Conservation (phyloP, 495 filamentous ascomycete genomes). For the Podospora tetraspora region DNA sequence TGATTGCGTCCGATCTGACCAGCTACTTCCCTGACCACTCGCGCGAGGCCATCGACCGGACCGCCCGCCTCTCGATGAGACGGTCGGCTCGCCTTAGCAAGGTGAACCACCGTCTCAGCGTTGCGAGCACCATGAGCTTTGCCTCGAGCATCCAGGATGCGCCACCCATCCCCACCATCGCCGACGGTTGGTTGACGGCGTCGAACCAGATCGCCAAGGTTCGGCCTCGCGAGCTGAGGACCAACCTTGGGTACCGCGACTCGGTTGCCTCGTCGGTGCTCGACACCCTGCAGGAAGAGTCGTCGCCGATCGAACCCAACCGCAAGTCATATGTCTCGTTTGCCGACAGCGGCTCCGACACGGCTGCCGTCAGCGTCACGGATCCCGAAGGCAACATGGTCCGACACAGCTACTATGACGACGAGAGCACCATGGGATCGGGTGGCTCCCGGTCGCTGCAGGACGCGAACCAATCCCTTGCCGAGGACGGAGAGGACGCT, state of each 20-base stretch:
- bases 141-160: constrained; percentile 83
- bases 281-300: constrained; percentile 80
- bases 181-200: constrained; percentile 80
- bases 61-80: constrained; percentile 82
- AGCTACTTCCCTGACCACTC: constrained; percentile 97
- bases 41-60: constrained; percentile 86
- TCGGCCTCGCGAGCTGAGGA: constrained; percentile 37
- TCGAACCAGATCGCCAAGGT: constrained; percentile 49
- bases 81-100: constrained; percentile 85
- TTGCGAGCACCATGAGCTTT: constrained; percentile 89
- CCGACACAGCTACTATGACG: constrained; percentile 78
- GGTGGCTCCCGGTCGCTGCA: constrained; percentile 52
- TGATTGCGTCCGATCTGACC: constrained; percentile 91
- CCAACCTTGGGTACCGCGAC: constrained; percentile 61
- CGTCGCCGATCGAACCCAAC: constrained; percentile 76
- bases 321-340: constrained; percentile 97
- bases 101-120: constrained; percentile 84
- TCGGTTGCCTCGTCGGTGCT: constrained; percentile 83
- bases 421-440: constrained; percentile 63
- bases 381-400: constrained; percentile 67
- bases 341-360: constrained; percentile 69
- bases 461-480: constrained; percentile 58
- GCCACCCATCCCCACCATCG: constrained; percentile 93
- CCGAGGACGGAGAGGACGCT: constrained; percentile 83
- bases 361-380: constrained; percentile 54